Conservation (phyloP, 768 basidiomycete genomes). For the Rhodotorula graminis region DNA sequence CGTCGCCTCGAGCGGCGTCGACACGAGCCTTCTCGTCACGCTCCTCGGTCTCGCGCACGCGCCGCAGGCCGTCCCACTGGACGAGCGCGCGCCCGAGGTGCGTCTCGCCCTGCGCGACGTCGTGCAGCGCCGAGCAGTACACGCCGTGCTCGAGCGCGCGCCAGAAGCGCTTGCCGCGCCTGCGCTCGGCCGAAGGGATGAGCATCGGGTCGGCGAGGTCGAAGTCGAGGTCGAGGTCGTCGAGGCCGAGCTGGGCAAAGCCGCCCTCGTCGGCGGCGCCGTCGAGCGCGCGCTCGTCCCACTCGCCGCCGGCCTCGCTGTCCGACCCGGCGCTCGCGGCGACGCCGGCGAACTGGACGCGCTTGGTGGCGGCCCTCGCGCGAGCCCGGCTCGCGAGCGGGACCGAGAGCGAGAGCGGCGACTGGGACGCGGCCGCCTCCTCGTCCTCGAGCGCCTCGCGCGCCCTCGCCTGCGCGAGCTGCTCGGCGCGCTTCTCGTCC, state of each 20-base stretch:
- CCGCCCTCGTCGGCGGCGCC: background rate
- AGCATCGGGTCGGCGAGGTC: constrained; percentile 7
- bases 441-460: background rate
- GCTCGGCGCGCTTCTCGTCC: background rate
- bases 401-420: no score
- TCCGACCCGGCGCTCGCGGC: background rate
- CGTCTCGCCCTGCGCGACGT: background rate
- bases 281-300: background rate
- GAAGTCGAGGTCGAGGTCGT: background rate
- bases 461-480: background rate
- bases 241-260: background rate
- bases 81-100: constrained; percentile 7
- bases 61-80: constrained; percentile 10
- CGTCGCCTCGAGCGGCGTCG: background rate
- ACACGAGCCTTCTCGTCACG: background rate
- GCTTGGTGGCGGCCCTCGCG: background rate
- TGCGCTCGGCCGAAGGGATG: background rate
- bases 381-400: no score
- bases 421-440: no score
- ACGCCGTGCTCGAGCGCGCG: constrained; percentile 13
- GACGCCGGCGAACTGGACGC: constrained; percentile 1
- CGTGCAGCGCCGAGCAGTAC: constrained; percentile 15
- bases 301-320: background rate
- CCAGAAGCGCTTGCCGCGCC: constrained; percentile 10
- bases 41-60: background rate